Conservation (phyloP, 768 basidiomycete species). For the Boletus rubescentipes region DNA sequence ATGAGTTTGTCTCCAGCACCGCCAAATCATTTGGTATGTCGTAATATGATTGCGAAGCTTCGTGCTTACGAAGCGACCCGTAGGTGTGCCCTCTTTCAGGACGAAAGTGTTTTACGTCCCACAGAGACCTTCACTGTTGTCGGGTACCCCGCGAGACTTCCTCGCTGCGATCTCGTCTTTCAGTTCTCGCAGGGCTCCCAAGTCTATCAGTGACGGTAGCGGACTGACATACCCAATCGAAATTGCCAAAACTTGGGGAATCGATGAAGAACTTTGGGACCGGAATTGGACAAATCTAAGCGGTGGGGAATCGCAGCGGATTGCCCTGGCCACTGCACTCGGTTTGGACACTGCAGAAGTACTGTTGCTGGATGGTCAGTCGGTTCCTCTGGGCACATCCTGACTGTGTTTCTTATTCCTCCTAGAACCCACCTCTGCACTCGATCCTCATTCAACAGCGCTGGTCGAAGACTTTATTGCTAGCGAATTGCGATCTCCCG, state of each 20-base stretch:
- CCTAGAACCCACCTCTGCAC: constrained; percentile 85
- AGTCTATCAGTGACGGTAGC: constrained; percentile 23
- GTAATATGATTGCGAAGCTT: background rate
- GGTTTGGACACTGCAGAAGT: constrained; percentile 76
- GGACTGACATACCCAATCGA: constrained; percentile 44
- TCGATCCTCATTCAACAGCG: constrained; percentile 66
- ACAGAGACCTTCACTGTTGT: constrained; percentile 83
- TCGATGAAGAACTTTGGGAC: constrained; percentile 70
- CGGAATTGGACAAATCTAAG: constrained; percentile 78
- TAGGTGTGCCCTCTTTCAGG: constrained; percentile 76
- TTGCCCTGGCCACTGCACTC: constrained; percentile 74
- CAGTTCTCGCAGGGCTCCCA: constrained; percentile 37
- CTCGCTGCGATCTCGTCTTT: constrained; percentile 56
- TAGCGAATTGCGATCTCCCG: constrained; percentile 46
- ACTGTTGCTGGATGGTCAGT: constrained; percentile 74
- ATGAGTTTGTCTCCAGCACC: constrained; percentile 35
- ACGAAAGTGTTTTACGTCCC: constrained; percentile 84
- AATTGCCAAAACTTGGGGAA: constrained; percentile 63
- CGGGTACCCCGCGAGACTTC: constrained; percentile 77
- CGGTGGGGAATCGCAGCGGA: constrained; percentile 84
- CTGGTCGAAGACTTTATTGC: constrained; percentile 65
- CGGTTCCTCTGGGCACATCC: background rate
- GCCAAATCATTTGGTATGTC: constrained; percentile 48
- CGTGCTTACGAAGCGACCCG: background rate
- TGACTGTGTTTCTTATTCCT: background rate